Evolutionary conservation across 192 early-diverging fungal species (phyloP).

Genomic region (Backusella mclennaniae): DNA sequence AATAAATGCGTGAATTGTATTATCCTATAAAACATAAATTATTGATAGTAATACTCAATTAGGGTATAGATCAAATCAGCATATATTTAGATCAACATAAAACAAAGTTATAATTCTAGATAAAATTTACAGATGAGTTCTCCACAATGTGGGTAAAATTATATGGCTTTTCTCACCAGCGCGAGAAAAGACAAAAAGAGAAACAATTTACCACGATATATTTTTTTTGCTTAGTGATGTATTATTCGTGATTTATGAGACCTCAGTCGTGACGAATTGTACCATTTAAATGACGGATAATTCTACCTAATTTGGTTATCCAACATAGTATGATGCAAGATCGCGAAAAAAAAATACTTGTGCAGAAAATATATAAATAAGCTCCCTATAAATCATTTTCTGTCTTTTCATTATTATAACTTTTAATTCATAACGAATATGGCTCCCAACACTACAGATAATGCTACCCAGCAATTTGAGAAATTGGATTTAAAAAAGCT

Average conservation of each 20-base stretch:
- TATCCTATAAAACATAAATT: background rate
- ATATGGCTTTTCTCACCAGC: too few species aligned
- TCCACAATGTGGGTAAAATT: too few species aligned
- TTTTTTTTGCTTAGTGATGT: background rate
- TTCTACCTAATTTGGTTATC: background rate
- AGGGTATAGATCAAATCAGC: background rate
- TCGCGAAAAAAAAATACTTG: background rate
- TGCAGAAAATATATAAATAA: background rate
- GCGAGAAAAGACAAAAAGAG: too few species aligned
- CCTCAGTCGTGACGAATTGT: background rate
- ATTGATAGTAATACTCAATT: background rate
- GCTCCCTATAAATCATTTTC: background rate
- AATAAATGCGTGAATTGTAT: background rate
- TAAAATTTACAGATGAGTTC: too few species aligned
- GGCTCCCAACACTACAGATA: background rate
- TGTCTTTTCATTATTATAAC: background rate
- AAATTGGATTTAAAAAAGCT: constrained; percentile 10
- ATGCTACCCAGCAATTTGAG: background rate
- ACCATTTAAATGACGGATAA: background rate
- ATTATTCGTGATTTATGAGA: background rate
- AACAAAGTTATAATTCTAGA: background rate
- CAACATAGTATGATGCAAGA: background rate
- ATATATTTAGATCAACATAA: background rate
- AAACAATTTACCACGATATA: background rate
- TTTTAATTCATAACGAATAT: background rate